Conservation (phyloP, 345 rosid species). For the Syzygium aromaticum region DNA sequence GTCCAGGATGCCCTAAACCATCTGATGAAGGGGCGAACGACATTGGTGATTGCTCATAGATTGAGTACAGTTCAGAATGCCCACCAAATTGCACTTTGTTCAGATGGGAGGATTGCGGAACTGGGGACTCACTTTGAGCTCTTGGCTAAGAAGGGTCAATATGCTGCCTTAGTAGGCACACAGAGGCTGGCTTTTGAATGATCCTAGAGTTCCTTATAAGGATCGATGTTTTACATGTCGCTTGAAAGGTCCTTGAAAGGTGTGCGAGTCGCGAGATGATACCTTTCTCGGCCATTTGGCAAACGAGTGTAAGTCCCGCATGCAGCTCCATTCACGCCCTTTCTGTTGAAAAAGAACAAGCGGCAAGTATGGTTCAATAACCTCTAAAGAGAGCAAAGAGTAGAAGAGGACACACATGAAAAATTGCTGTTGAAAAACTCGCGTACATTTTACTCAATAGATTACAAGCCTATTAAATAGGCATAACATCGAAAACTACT, state of each 20-base stretch:
- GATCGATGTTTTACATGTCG: not conserved
- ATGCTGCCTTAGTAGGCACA: constrained; percentile 76
- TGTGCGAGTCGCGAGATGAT: not conserved
- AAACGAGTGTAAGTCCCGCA: not conserved
- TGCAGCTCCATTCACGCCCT: not conserved
- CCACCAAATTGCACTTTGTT: constrained; percentile 71
- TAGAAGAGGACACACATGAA: no score
- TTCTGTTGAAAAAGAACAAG: no score
- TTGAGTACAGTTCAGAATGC: constrained; percentile 93
- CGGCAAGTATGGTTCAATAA: no score
- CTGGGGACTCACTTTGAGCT: constrained; percentile 78
- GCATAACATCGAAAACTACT: no score
- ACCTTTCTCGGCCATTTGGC: not conserved
- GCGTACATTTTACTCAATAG: no score
- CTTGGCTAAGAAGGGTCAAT: constrained; percentile 60
- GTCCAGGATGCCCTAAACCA: constrained; percentile 80
- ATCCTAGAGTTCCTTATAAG: not conserved
- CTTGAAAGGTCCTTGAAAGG: not conserved
- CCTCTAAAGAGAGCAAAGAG: no score
- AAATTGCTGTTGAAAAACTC: no score
- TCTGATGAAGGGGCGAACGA: constrained; percentile 81
- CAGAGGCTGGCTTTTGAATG: constrained; percentile 92
- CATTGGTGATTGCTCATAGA: constrained; percentile 87
- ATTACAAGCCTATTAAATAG: no score
- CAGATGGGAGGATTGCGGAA: constrained; percentile 67